Base-by-base conservation (phyloP, 805 yeast species). In the Candida endomychidarum region DNA sequence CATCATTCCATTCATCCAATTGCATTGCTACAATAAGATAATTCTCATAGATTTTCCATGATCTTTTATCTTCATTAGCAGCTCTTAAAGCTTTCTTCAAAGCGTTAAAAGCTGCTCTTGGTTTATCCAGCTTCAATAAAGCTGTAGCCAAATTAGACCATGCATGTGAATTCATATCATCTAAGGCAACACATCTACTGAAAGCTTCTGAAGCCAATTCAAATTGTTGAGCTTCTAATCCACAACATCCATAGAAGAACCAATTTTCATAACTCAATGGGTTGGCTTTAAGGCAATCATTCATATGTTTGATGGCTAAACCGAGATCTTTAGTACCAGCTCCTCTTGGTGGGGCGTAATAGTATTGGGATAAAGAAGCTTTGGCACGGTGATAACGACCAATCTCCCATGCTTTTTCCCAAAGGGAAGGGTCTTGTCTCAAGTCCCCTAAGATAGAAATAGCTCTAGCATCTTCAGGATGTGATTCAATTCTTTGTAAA, bases 101-200 rank as follows among this genome's bases (percentile, higher is more conserved):
- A 1, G 99, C 96, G 47, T 78, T 80, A 54, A 86, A 83, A 0
- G 98, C 96, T 49, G 88, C 95, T 47, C 77, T 74, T 15, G 76
- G 60, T 58, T 86, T 85, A 38, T 75, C 81, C 38, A 75, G 55
- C 46, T 75, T 76, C 27, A 89, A 63, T 40, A 86, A 72, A 0
- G 96, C 81, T 8, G 93, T 81, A 4, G 96, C 88, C 51, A 93
- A 71, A 56, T 93, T 93, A 8, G 95, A 81, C 99, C 99, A 93
- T 2, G 96, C 79, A 55, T 80, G 80, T 1, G 90, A 71, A 53
- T 81, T 88, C 0, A 81, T 74, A 17, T 86, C 95, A 57, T 89
- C 96, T 26, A 90, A 58, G 0, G 95, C 70, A 22, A 89, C 90
- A 65, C 96, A 88, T 53, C 97, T 72, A 0, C 96, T 83, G 57